A percentile compares a stretch with the other conserved stretches of the same genome.
Conservation (phyloP, 2,329 filamentous ascomycete genomes). For the Pyricularia sp. region DNA sequence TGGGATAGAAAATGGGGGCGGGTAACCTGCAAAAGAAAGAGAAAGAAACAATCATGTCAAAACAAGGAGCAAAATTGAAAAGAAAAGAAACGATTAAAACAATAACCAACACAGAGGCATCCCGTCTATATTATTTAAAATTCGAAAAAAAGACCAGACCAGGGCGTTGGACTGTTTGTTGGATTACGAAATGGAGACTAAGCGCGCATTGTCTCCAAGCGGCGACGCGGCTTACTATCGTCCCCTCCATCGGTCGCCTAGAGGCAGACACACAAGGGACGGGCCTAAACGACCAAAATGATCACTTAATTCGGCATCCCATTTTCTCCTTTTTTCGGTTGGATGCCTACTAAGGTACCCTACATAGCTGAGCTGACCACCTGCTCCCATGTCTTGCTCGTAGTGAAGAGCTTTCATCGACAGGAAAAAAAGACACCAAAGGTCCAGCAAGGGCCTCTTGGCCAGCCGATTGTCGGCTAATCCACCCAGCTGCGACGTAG, state of each 20-base stretch:
- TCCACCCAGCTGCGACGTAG: not conserved
- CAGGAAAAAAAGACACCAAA: not conserved
- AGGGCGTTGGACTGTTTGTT: not conserved
- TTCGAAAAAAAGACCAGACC: not conserved
- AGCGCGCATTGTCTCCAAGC: not conserved
- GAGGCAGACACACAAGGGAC: not conserved
- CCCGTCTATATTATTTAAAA: not conserved
- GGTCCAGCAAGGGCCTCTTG: not conserved
- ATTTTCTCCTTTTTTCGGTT: not conserved
- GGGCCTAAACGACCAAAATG: too few species aligned
- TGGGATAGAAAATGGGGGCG: not conserved
- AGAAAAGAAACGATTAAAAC: too few species aligned
- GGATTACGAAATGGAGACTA: not conserved
- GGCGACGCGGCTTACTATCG: not conserved
- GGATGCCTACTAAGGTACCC: not conserved
- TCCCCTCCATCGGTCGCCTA: not conserved
- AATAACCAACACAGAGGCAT: not conserved
- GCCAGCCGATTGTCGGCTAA: not conserved
- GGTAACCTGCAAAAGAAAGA: not conserved
- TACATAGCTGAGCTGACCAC: not conserved
- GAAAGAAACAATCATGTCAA: too few species aligned
- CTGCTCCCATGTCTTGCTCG: not conserved
- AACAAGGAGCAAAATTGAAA: too few species aligned
- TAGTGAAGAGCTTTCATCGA: not conserved
- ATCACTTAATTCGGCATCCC: not conserved